Conservation (phyloP, 148 eudicot species). For the Arctostaphylos glauca region DNA sequence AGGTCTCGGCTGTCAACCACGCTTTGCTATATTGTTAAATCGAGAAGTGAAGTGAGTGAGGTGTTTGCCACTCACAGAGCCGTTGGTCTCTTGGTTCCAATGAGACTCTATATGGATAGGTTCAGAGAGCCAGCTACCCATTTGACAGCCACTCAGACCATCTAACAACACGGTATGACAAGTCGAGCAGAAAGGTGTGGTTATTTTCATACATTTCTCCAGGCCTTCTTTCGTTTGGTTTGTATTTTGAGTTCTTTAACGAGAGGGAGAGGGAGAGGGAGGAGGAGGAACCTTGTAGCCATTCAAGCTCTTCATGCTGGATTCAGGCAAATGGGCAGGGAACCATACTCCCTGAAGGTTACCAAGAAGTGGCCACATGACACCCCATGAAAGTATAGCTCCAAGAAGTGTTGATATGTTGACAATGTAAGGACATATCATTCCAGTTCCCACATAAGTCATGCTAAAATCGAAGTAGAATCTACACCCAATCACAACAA, state of each 20-base stretch:
- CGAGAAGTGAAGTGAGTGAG: too few relatives aligned
- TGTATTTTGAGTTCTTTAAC: too few relatives aligned
- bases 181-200: too few relatives aligned
- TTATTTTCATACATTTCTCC: too few relatives aligned
- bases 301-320: constrained; percentile 67
- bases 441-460: constrained; percentile 76
- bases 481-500: constrained; percentile 26
- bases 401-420: constrained; percentile 69
- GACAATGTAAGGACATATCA: constrained; percentile 73
- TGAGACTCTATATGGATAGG: too few relatives aligned
- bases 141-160: background rate
- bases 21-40: too few relatives aligned
- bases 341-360: constrained; percentile 61
- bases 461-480: constrained; percentile 80
- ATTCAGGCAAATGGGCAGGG: constrained; percentile 42
- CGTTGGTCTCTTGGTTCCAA: too few relatives aligned
- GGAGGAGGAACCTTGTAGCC: constrained; percentile 59
- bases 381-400: constrained; percentile 75
- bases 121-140: background rate
- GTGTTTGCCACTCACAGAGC: too few relatives aligned
- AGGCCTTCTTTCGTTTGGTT: too few relatives aligned
- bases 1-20: too few relatives aligned
- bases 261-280: constrained; percentile 12
- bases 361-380: constrained; percentile 72
- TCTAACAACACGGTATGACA: too few relatives aligned